Evolutionary conservation across 2,329 filamentous ascomycete species (phyloP), one percentile per base, ranked within the genome.

Genomic region (Cadophora luteo-olivacea): DNA sequence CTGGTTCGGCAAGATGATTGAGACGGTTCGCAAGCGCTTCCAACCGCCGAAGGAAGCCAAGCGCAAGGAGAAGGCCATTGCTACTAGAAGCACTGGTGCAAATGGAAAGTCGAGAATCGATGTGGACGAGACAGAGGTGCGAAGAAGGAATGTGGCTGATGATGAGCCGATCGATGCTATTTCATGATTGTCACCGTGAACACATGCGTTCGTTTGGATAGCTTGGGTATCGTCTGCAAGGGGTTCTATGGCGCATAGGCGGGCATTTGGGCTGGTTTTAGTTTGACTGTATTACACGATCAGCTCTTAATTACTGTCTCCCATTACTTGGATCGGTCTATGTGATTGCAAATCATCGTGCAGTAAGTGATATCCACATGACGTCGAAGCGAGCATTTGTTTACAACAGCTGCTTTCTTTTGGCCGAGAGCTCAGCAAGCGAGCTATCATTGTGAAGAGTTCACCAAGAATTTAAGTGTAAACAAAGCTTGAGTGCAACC

Each of bases 1-100:
- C 80, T 97, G 93, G 93, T 96, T 95, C 78, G 84, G 88, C 76
- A 93, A 93, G 85, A 97, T 97, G 93, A 89, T 97, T 70, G 84
- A 88, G 69, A 92, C 92, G 9, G 88, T 96, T 14, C 85, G 89
- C 69, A 94, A 92, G 82, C 85, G 92, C 32, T 96, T 96, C 77
- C 85, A 88, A 69, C 80, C 90, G 4, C 76, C 81, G 32, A 77
- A 80, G 71, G 77, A 80, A n/a, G 64, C 67, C 45, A 75, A 72
- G 64, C 72, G 75, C 49, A 78, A 77, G 68, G 74, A 76, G 61
- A 77, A 78, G 65, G 69, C 74, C 9, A 70, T 72, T 19, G 74
- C 72, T 52, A 71, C 69, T 7, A 74, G 65, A 57, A 77, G 63
- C 54, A 77, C 75, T 8, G 75, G 76, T 16, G 71, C 65, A 6